Evolutionary conservation across 2,329 filamentous ascomycete species (phyloP).

Genomic region (Teratosphaeria nubilosa): DNA sequence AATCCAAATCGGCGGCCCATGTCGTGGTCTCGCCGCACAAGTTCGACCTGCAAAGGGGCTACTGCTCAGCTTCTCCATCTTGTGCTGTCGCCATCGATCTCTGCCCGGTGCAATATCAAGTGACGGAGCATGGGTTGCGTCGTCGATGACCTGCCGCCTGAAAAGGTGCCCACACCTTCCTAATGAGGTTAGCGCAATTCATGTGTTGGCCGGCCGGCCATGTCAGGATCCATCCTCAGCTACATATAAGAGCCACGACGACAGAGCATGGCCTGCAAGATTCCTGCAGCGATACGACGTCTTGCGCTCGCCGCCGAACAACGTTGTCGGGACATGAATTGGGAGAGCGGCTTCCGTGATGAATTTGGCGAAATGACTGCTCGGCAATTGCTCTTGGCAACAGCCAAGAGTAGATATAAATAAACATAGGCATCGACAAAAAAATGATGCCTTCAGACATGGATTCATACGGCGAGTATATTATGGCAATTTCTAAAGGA

Average conservation of each 20-base stretch:
- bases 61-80: background rate
- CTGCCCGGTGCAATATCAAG: background rate
- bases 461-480: background rate
- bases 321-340: background rate
- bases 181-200: background rate
- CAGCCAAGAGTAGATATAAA: background rate
- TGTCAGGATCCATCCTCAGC: background rate
- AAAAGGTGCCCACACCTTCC: background rate
- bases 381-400: background rate
- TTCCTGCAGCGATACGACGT: background rate
- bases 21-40: background rate
- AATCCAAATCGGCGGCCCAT: background rate
- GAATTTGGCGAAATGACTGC: background rate
- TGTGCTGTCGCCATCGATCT: background rate
- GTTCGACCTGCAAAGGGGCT: background rate
- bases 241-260: background rate
- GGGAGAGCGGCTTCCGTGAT: no score
- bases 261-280: background rate
- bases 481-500: background rate
- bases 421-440: background rate
- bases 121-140: background rate
- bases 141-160: background rate
- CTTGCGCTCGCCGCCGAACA: background rate
- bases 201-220: background rate
- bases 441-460: background rate